phyloP scores from a whole-genome alignment of 345 rosid species.

The Euphorbia peplus region DNA sequence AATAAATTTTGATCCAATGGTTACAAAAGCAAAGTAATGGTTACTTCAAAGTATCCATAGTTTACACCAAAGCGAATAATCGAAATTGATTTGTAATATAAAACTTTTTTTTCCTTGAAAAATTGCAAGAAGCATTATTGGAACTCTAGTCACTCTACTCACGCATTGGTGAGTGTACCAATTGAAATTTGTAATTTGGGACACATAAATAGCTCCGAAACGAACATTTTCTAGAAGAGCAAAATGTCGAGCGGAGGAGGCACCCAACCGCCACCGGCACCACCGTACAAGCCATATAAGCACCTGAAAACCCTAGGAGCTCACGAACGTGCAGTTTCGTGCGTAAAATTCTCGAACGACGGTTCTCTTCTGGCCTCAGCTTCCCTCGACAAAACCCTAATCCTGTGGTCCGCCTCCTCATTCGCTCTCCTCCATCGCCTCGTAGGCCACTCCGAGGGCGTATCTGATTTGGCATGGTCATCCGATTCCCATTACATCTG shows the following conservation, averaged over 20 bases:
- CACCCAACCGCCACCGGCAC: conserved; percentile 22
- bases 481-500: conserved; percentile 92
- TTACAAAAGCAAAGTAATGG: no score
- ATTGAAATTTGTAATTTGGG: no score
- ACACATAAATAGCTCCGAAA: background rate
- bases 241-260: conserved; percentile 17
- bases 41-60: no score
- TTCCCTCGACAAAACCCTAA: conserved; percentile 77
- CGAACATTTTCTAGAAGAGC: no score
- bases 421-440: conserved; percentile 58
- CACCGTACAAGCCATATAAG: conserved; percentile 59
- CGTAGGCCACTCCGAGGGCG: conserved; percentile 72
- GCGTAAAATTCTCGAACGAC: conserved; percentile 89
- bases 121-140: no score
- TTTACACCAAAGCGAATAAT: no score
- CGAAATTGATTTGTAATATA: no score
- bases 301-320: conserved; percentile 54
- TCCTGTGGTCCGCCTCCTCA: conserved; percentile 65
- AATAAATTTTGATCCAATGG: no score
- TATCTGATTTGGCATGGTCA: conserved; percentile 93
- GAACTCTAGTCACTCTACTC: no score
- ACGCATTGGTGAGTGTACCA: no score
- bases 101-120: no score
- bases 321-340: conserved; percentile 72
- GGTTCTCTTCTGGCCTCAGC: conserved; percentile 84